Evolutionary conservation across 768 basidiomycete genomes (phyloP), one percentile per base, ranked within the genome.

Genomic region (Cyclocybe cylindracea): DNA sequence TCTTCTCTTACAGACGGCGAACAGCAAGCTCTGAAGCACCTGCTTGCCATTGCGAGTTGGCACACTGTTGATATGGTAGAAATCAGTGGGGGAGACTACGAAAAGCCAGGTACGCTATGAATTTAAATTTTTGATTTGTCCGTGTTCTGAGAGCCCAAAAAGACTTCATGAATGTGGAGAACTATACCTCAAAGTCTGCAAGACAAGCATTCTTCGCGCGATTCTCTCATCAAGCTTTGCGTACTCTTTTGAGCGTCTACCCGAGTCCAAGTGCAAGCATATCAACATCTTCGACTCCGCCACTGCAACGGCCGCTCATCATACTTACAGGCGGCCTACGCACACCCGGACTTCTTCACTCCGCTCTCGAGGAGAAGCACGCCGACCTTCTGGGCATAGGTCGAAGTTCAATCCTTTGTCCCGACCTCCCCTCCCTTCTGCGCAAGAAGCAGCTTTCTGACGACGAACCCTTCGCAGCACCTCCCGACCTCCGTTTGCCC

Each of bases 21-120:
- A 55, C 71, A 73, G 33, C 61, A 78, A 19, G 86, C 86, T 1
- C 66, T 92, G 2, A 66, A 75, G 16, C 85, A 94, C 60, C 71
- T 93, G 10, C 66, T 70, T 13, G 64, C 75, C 36, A 82, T 94
- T 29, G 80, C 86, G 0, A 63, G 66, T 36, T 91, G 90, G 84
- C 77, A 77, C 1, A 68, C 71, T 13, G 61, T 95, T 4, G 93
- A 96, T 65, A 88, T 93, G 61, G 83, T 96, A 45, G 93, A 96
- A 67, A 81, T 96, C 53, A 91, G 87, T 49, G 93, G 93, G 1
- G 93, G 93, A 0, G 85, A 87, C 63, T 96, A 95, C 58, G 89
- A 92, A 61, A 80, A 77, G 13, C 87, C 89, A 58, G 82, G 91
- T 87, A 7, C 19, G 51, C 52, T 36, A 5, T 44, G 13, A 14